Evolutionary conservation across 2,329 filamentous ascomycete species (phyloP).

Genomic region (Xylariaceae sp.): DNA sequence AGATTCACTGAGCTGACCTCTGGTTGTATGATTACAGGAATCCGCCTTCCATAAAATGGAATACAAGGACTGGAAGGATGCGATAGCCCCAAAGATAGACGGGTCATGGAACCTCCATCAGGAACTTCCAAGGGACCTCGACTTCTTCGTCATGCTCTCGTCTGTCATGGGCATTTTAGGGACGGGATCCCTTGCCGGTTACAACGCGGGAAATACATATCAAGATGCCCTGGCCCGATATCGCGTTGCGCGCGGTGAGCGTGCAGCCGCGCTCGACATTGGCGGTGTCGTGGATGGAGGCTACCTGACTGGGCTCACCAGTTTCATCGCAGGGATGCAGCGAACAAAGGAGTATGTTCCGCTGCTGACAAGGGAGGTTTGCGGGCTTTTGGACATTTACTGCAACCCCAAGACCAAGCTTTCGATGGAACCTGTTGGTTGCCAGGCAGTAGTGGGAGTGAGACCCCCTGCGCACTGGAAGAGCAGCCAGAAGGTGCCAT

Average conservation of each 20-base stretch:
- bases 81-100: constrained; percentile 35
- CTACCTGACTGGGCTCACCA: background rate
- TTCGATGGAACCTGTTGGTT: background rate
- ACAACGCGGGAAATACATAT: constrained; percentile 34
- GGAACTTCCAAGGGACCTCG: constrained; percentile 27
- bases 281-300: constrained; percentile 21
- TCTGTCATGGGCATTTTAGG: constrained; percentile 33
- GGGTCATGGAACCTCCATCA: constrained; percentile 32
- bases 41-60: constrained; percentile 35
- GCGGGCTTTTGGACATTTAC: background rate
- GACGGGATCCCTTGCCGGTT: constrained; percentile 30
- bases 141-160: constrained; percentile 40
- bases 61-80: constrained; percentile 33
- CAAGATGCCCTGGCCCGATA: constrained; percentile 32
- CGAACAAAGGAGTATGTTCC: background rate
- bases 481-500: background rate
- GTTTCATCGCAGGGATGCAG: background rate
- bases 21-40: no score
- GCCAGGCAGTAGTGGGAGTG: constrained; percentile 4
- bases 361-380: background rate
- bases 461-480: constrained; percentile 5
- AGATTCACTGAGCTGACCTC: no score
- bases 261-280: constrained; percentile 29
- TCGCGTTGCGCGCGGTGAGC: constrained; percentile 22
- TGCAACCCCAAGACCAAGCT: background rate